phyloP scores from a whole-genome alignment of 371 early-diverging fungal species.

The Syncephalastrum contaminatum region DNA sequence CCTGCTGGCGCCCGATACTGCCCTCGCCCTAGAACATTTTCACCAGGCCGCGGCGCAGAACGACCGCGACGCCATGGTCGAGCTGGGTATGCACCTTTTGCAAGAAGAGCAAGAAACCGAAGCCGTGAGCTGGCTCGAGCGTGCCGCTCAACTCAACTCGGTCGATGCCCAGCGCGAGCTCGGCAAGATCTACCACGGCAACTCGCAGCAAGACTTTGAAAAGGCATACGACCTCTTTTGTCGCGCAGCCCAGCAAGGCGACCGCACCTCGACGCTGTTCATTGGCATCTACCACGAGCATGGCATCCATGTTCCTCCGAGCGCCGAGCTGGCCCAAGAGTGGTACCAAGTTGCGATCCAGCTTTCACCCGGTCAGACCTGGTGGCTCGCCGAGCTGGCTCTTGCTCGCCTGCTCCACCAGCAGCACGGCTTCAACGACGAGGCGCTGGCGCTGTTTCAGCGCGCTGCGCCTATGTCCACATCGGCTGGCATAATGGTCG shows the following conservation, averaged over 20 bases:
- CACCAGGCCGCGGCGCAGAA: constrained; percentile 33
- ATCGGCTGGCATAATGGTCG: constrained; percentile 19
- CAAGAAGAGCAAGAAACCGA: constrained; percentile 11
- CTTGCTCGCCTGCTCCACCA: constrained; percentile 40
- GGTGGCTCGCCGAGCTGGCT: constrained; percentile 43
- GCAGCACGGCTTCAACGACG: constrained; percentile 14
- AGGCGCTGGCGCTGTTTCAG: constrained; percentile 28
- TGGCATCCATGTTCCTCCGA: constrained; percentile 43
- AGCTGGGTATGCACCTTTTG: constrained; percentile 28
- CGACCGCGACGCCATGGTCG: constrained; percentile 38
- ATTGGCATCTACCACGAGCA: constrained; percentile 46
- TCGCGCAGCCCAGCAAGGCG: constrained; percentile 33
- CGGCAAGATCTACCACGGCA: constrained; percentile 37
- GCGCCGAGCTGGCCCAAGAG: constrained; percentile 28
- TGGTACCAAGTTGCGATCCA: constrained; percentile 36
- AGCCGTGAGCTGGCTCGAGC: constrained; percentile 27
- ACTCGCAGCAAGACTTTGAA: constrained; percentile 39
- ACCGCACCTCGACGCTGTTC: constrained; percentile 37
- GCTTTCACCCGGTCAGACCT: constrained; percentile 13
- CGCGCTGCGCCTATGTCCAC: constrained; percentile 20
- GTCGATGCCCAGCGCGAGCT: constrained; percentile 40
- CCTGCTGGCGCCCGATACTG: constrained; percentile 12
- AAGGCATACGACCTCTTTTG: constrained; percentile 45
- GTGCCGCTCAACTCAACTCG: constrained; percentile 36
- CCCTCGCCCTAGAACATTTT: constrained; percentile 30